These are phyloP conservation scores for Heritiera fomes DNA, from an alignment of 345 rosid genomes.

Conservation along the genomic window DNA sequence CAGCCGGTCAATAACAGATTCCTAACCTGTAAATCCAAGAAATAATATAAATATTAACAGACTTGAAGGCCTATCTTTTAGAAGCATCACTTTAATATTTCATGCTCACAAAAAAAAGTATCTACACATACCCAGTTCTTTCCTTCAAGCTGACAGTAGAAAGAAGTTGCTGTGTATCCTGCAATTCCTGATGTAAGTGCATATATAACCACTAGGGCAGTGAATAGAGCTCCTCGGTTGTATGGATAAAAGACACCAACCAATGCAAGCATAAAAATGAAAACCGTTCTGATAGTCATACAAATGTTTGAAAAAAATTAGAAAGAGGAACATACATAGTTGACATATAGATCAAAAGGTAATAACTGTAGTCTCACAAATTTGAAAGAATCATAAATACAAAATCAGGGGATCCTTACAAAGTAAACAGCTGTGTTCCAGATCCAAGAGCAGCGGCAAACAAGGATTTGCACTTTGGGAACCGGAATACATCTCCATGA, in stretches of 20 bases:
- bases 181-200: constrained; percentile 93
- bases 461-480: constrained; percentile 66
- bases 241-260: constrained; percentile 95
- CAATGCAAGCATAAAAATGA: constrained; percentile 78
- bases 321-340: background rate
- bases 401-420: constrained; percentile 47
- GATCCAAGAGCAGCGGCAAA: constrained; percentile 82
- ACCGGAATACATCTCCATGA: constrained; percentile 82
- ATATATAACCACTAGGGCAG: constrained; percentile 82
- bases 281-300: constrained; percentile 51
- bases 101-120: background rate
- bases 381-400: background rate
- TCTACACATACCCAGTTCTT: constrained; percentile 63
- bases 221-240: constrained; percentile 89
- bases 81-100: background rate
- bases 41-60: background rate
- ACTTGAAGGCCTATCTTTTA: background rate
- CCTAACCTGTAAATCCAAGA: constrained; percentile 55
- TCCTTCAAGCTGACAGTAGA: constrained; percentile 93
- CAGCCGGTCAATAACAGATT: constrained; percentile 78
- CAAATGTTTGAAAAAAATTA: background rate
- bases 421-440: constrained; percentile 73
- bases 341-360: constrained; percentile 2
- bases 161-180: constrained; percentile 77
- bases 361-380: background rate